phyloP scores from a whole-genome alignment of 2,329 filamentous ascomycete species.

The Fusarium begoniae region DNA sequence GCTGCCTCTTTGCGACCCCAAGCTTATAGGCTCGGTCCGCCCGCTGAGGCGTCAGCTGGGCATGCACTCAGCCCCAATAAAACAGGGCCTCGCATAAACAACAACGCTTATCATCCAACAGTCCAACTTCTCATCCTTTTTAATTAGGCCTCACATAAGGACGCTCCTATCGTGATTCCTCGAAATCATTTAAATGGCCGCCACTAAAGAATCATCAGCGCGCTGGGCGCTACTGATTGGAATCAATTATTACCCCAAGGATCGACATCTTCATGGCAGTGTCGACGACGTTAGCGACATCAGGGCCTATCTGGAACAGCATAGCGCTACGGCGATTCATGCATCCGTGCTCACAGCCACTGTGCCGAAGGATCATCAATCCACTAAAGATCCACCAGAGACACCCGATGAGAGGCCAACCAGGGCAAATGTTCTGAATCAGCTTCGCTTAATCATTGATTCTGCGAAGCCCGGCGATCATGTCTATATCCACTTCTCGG shows the following conservation, averaged over 20 bases:
- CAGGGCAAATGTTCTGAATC: background rate
- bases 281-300: background rate
- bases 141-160: rapidly evolving
- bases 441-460: background rate
- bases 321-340: background rate
- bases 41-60: background rate
- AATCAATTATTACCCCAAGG: background rate
- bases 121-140: background rate
- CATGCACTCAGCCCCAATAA: background rate
- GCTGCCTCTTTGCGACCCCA: background rate
- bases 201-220: background rate
- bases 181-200: rapidly evolving
- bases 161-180: rapidly evolving
- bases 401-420: background rate
- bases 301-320: background rate
- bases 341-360: background rate
- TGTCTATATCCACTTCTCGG: background rate
- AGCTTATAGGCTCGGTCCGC: background rate
- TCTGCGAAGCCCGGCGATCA: background rate
- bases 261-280: background rate
- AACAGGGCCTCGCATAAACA: background rate
- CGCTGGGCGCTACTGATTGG: background rate
- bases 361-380: background rate
- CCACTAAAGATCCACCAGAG: background rate
- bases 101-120: background rate